phyloP scores from a whole-genome alignment of 2,329 filamentous ascomycete species.

The Xylaria sp. region DNA sequence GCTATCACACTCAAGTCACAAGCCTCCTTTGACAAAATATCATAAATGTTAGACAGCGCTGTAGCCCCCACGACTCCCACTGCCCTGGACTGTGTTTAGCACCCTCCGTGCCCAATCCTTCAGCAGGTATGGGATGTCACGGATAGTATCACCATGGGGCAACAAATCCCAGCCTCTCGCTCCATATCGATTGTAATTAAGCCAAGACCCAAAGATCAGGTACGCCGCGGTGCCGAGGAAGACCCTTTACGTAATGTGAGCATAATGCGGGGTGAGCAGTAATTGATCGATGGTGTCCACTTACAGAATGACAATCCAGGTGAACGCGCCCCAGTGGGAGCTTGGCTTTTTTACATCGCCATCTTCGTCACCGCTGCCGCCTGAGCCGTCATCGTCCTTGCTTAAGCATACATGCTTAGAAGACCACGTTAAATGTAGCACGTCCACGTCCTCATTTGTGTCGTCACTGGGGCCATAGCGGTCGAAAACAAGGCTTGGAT shows the following conservation, averaged over 20 bases:
- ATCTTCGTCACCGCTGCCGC: conserved; percentile 53
- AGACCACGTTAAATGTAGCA: conserved; percentile 82
- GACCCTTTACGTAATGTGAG: conserved; percentile 63
- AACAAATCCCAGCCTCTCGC: conserved; percentile 94
- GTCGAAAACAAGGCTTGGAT: conserved; percentile 77
- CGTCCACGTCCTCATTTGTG: conserved; percentile 66
- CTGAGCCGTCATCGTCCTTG: conserved; percentile 48
- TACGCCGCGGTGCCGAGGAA: conserved; percentile 90
- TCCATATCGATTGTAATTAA: conserved; percentile 98
- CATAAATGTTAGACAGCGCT: conserved; percentile 75
- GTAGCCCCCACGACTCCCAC: conserved; percentile 88
- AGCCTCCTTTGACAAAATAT: background rate
- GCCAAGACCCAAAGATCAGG: conserved; percentile 97
- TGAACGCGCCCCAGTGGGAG: conserved; percentile 91
- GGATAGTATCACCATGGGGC: conserved; percentile 90
- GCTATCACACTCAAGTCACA: background rate
- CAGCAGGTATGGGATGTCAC: conserved; percentile 90
- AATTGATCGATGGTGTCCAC: conserved; percentile 50
- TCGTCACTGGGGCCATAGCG: conserved; percentile 70
- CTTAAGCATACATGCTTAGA: conserved; percentile 87
- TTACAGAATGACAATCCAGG: conserved; percentile 95
- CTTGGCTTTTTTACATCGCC: conserved; percentile 58
- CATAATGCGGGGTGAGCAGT: conserved; percentile 5
- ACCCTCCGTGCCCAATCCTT: conserved; percentile 87
- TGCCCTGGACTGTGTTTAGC: conserved; percentile 84